Percentiles rank a stretch among this genome's conserved stretches.
These are phyloP conservation scores for Sporodiniella umbellata DNA, from an alignment of 371 early-diverging fungal genomes.

Conservation along the genomic window DNA sequence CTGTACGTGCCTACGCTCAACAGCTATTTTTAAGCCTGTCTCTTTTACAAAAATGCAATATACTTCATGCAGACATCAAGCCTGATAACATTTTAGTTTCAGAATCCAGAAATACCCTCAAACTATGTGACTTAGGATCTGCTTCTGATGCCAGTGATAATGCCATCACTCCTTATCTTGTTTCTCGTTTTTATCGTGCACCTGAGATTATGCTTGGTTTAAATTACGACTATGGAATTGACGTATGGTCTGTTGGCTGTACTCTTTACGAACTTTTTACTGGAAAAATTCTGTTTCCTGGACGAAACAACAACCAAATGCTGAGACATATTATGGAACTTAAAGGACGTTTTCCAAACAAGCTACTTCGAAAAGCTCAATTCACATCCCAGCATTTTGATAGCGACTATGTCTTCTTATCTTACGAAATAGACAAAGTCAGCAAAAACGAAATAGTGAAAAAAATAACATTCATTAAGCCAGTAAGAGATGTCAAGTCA, in stretches of 20 bases:
- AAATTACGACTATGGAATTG: conserved; percentile 82
- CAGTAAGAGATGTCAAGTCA: conserved; percentile 66
- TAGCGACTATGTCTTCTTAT: conserved; percentile 64
- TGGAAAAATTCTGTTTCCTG: conserved; percentile 93
- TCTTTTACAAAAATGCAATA: conserved; percentile 73
- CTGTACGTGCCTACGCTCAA: conserved; percentile 88
- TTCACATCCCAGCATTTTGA: conserved; percentile 86
- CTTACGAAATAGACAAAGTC: conserved; percentile 66
- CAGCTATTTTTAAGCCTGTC: conserved; percentile 89
- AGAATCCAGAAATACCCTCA: conserved; percentile 75
- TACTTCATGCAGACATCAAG: conserved; percentile 98
- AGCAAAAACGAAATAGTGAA: conserved; percentile 71
- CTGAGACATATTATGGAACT: conserved; percentile 89
- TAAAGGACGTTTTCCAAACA: conserved; percentile 85
- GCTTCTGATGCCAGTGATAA: conserved; percentile 85
- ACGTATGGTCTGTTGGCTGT: conserved; percentile 99
- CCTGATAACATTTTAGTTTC: conserved; percentile 96
- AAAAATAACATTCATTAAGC: conserved; percentile 62
- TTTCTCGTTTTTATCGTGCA: conserved; percentile 97
- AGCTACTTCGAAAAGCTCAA: conserved; percentile 78
- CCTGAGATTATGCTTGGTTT: conserved; percentile 98
- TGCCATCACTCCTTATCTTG: conserved; percentile 93
- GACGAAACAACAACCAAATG: conserved; percentile 95
- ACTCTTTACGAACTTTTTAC: conserved; percentile 97
- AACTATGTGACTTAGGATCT: conserved; percentile 93